Evolutionary conservation across 1,284 basidiomycete genomes (phyloP).

Genomic region (Gymnopus androsaceus): DNA sequence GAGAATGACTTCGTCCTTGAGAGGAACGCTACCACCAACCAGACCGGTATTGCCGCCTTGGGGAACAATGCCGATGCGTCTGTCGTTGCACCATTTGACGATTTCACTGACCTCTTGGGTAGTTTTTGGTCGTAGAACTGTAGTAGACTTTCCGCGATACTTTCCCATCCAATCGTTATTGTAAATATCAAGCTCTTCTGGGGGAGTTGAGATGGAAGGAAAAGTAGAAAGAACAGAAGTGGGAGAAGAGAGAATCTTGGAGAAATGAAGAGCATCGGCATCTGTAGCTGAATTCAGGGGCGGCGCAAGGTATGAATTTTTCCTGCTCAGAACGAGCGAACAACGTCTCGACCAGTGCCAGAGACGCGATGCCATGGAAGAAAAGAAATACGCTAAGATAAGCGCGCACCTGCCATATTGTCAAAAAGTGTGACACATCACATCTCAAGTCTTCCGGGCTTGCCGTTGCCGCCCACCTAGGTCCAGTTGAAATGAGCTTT

Average conservation of each 20-base stretch:
- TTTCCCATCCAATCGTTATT: slow-evolving; percentile 99
- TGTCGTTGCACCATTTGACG: slow-evolving; percentile 81
- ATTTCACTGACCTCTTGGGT: slow-evolving; percentile 89
- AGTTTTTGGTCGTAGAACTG: slow-evolving; percentile 88
- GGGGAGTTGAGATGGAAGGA: slow-evolving; percentile 43
- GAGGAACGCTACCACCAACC: slow-evolving; percentile 94
- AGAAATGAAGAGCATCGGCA: slow-evolving; percentile 64
- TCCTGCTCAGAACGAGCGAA: slow-evolving; percentile 5
- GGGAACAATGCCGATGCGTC: slow-evolving; percentile 86
- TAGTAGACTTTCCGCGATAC: slow-evolving; percentile 82
- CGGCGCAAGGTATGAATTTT: not conserved
- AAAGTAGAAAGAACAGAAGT: slow-evolving; percentile 69
- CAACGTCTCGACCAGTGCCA: slow-evolving; percentile 7
- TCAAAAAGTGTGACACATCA: not conserved
- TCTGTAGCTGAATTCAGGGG: slow-evolving; percentile 48
- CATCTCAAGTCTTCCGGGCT: not conserved
- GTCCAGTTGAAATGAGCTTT: not conserved
- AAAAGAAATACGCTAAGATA: not conserved
- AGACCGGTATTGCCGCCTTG: slow-evolving; percentile 99
- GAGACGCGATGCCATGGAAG: not conserved
- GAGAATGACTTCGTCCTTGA: slow-evolving; percentile 88
- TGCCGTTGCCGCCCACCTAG: not conserved
- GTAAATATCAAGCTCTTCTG: slow-evolving; percentile 77
- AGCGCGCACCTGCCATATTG: not conserved
- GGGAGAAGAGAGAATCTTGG: slow-evolving; percentile 58